Percentiles rank a stretch among this genome's conserved stretches.
phyloP scores from a whole-genome alignment of 164 flowering plant genomes.

The Berberis thunbergii region DNA sequence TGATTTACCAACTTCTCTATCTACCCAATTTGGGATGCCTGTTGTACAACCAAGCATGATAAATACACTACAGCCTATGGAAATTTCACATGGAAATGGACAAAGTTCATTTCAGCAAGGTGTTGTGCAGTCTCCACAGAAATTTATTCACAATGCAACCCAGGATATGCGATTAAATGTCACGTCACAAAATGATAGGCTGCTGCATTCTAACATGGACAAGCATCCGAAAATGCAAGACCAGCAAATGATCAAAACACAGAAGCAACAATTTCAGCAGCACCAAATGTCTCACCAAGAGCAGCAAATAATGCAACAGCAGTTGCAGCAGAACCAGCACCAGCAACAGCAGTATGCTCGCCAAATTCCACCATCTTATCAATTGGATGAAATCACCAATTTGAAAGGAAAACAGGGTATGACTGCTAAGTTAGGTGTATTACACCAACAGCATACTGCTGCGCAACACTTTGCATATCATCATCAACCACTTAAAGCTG shows the following conservation, averaged over 20 bases:
- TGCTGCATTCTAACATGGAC: slow-evolving; percentile 1
- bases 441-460: slow-evolving; percentile 45
- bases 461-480: slow-evolving; percentile 34
- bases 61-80: slow-evolving; percentile 44
- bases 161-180: slow-evolving; percentile 43
- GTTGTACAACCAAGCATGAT: slow-evolving; percentile 39
- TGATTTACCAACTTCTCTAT: slow-evolving; percentile 30
- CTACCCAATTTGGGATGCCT: slow-evolving; percentile 29
- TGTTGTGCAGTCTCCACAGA: slow-evolving; percentile 30
- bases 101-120: slow-evolving; percentile 35
- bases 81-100: slow-evolving; percentile 50
- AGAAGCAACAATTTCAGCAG: slow-evolving; percentile 42
- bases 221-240: slow-evolving; percentile 29
- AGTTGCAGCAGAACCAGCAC: slow-evolving; percentile 25
- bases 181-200: slow-evolving; percentile 34
- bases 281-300: slow-evolving; percentile 42
- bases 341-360: slow-evolving; percentile 16
- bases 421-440: slow-evolving; percentile 38
- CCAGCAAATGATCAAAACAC: slow-evolving; percentile 38
- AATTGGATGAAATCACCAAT: slow-evolving; percentile 26
- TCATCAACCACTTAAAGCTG: slow-evolving; percentile 55
- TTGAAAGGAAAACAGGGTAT: slow-evolving; percentile 46
- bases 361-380: slow-evolving; percentile 48
- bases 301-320: slow-evolving; percentile 34
- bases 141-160: slow-evolving; percentile 36